Percentiles rank a stretch among this genome's conserved stretches.
Evolutionary conservation across 2,329 filamentous ascomycete species (phyloP).

Genomic region (Cladosporium cucumerinum): DNA sequence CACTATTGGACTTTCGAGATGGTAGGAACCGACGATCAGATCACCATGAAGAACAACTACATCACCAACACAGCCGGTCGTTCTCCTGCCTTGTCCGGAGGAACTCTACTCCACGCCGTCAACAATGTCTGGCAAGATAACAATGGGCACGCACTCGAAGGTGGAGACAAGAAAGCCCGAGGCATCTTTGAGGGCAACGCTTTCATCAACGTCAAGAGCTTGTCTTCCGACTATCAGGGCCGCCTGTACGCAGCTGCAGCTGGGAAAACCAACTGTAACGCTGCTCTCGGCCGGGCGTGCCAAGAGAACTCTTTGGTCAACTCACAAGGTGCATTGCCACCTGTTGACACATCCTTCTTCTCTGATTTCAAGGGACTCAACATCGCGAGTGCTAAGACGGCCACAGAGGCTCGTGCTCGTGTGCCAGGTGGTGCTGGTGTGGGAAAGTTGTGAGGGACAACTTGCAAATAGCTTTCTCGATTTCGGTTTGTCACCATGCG

Average conservation of each 20-base stretch:
- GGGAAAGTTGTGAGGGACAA: neutral
- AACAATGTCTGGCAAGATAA: slow-evolving; percentile 59
- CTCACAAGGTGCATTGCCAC: neutral
- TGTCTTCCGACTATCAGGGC: neutral
- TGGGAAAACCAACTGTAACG: neutral
- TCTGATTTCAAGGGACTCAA: neutral
- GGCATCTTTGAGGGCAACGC: slow-evolving; percentile 19
- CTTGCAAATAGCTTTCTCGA: neutral
- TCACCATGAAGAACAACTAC: slow-evolving; percentile 29
- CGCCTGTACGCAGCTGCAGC: neutral
- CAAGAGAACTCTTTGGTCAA: neutral
- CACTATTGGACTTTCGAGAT: slow-evolving; percentile 28
- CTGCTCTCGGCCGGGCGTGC: slow-evolving; percentile 15
- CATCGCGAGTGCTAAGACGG: neutral
- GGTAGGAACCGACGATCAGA: slow-evolving; percentile 23
- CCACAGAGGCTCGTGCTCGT: neutral
- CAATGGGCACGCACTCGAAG: slow-evolving; percentile 55
- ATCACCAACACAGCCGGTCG: slow-evolving; percentile 21
- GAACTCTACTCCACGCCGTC: slow-evolving; percentile 56
- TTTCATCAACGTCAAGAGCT: neutral
- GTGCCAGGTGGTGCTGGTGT: neutral
- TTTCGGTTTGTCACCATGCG: neutral
- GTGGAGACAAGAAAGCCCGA: slow-evolving; percentile 28
- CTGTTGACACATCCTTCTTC: neutral
- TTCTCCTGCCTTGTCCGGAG: slow-evolving; percentile 46